A percentile compares a stretch with the other conserved stretches of the same genome.
Evolutionary conservation across 179 eudicot genomes (phyloP).

Genomic region (Patellifolia procumbens): DNA sequence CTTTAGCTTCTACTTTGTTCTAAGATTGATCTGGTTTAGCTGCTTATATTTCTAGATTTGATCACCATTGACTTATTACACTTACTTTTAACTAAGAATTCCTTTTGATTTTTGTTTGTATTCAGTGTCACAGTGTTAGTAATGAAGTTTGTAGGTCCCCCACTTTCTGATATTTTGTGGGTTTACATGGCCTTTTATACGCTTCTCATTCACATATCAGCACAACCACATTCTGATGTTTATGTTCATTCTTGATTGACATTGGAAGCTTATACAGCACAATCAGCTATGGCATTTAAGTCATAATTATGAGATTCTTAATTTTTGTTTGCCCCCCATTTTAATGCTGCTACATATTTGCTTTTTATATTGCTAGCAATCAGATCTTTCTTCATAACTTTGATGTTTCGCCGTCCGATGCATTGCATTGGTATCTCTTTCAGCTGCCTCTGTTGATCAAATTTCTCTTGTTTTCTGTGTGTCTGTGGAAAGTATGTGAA

Average conservation of each 20-base stretch:
- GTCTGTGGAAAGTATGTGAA: not conserved
- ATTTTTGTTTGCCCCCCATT: not conserved
- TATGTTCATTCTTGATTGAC: slow-evolving; percentile 6
- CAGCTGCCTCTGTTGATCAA: not conserved
- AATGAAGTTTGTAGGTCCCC: not conserved
- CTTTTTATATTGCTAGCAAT: not conserved
- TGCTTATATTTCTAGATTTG: slow-evolving; percentile 21
- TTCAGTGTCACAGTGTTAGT: slow-evolving; percentile 7
- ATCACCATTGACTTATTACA: slow-evolving; percentile 29
- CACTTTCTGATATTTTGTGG: not conserved
- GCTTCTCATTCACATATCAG: not conserved
- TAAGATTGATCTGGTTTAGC: slow-evolving; percentile 29
- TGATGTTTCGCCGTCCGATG: not conserved
- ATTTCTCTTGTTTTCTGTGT: not conserved
- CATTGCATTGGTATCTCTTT: not conserved
- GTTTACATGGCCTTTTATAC: not conserved
- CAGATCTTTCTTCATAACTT: not conserved
- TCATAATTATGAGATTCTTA: not conserved
- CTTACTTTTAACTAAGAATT: not conserved
- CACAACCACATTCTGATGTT: no score
- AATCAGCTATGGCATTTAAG: not conserved
- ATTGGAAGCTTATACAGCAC: not conserved
- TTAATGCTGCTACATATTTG: not conserved
- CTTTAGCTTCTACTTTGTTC: not conserved
- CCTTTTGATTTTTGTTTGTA: not conserved